Base-by-base conservation (phyloP, 441 rosid species). In the Croton laevigatus region DNA sequence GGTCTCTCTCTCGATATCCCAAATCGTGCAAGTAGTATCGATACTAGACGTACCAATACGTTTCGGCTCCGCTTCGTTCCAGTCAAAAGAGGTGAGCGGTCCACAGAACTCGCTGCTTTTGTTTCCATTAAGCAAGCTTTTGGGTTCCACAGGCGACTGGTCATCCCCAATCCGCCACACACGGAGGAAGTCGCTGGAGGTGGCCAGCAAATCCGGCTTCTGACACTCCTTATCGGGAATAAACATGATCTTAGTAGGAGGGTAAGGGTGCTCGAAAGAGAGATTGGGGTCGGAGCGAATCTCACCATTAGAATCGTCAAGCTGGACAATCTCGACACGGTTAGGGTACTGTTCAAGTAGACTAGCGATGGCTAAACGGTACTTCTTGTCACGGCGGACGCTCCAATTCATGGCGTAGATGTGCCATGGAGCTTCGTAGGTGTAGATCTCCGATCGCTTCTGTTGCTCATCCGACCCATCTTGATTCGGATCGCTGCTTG, bases 371-470 rank as follows among this genome's bases (percentile, higher is more conserved):
- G 98, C 98, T 54, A 94, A 89, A 0, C 98, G 93, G 78, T 90
- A 94, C 79, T 91, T 90, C 81, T 90, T 94, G 84, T 94, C 98
- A 13, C 97, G 94, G 67, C 97, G 97, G 76, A 94, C 97, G 72
- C 97, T 91, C 97, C 97, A 94, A 79, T 93, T 93, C 98, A 93
- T 93, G 67, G 97, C 97, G 83, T 91, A 93, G 76, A 93, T 86
- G 81, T 86, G 93, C 98, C 98, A 93, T 2, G 97, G 96, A 0
- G 98, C 96, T 72, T 91, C 94, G 81, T 91, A 93, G 36, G 97
- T 91, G 84, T 91, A 93, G 79, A 94, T 91, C 87, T 91, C 96
- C n/a, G 97, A 88, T 20, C 96, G 81, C 58, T 91, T 94, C 75
- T 94, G 97, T 74, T 91, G 96, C 86, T 94, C 97, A 61, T 89